Evolutionary conservation across 345 rosid species (phyloP), one percentile per base, ranked within the genome.

Genomic region (Eucalyptus regnans): DNA sequence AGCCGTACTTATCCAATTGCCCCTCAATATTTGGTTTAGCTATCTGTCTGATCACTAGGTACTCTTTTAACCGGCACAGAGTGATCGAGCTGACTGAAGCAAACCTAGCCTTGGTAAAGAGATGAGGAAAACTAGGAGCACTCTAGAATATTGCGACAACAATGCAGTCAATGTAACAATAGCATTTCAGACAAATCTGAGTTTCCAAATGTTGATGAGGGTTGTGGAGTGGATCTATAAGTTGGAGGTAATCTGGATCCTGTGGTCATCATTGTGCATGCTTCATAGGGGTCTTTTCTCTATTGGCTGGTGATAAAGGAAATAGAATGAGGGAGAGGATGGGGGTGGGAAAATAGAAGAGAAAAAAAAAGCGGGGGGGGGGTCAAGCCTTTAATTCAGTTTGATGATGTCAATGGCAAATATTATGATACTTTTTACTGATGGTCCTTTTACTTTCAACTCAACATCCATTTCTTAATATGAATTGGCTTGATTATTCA

Each of bases 401-500:
- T 49, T 31, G 87, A n/a, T 86, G 62, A 54, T 86, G 37, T 37
- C 5, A 0, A 37, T 44, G 48, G 83, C 8, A 76, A 71, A 37
- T 76, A 20, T 76, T 37, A 76, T 15, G 84, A 76, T 37, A 43
- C 48, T 41, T 41, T 41, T 76, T 41, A 76, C 84, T 3, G 48
- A 41, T 76, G 29, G 6, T 76, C 84, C 23, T n/a, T 46, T 51
- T 86, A 2, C 60, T 50, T 86, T 31, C 64, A 20, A 50, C 60
- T 54, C 56, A 54, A 51, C 62, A 48, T n/a, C 87, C 44, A 50
- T 86, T 37, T 41, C 27, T 76, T 41, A 54, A 52, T 20, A 27
- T 17, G 54, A n/a, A 81, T 52, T 22, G 33, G 43, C 88, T 90
- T 48, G 9, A 86, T 50, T 49, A 86, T 92, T 86, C 87, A 97